A percentile compares a stretch with the other conserved stretches of the same genome.
Evolutionary conservation across 106 monocot species (phyloP).

Genomic region (Hemerocallis citrina): DNA sequence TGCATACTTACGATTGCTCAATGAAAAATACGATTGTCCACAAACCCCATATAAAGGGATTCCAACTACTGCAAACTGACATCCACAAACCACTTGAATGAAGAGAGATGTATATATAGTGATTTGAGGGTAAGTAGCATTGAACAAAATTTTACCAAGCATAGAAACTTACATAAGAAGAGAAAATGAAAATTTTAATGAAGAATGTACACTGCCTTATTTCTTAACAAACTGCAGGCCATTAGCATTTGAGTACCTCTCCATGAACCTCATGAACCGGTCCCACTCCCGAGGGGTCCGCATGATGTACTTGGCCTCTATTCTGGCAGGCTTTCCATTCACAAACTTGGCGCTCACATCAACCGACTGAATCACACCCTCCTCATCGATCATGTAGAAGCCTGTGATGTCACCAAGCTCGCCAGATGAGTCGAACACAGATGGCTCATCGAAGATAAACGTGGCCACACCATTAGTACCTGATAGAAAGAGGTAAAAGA

Average conservation of each 20-base stretch:
- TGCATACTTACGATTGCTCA: too few relatives aligned
- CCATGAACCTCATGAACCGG: conserved; percentile 99
- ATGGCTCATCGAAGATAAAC: conserved; percentile 75
- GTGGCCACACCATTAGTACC: conserved; percentile 73
- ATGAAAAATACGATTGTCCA: too few relatives aligned
- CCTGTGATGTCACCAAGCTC: conserved; percentile 96
- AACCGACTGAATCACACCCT: conserved; percentile 85
- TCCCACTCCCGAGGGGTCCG: conserved; percentile 77
- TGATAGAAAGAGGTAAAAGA: too few relatives aligned
- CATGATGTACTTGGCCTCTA: conserved; percentile 95
- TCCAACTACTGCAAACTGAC: too few relatives aligned
- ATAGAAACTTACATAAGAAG: neutral
- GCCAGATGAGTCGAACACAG: conserved; percentile 83
- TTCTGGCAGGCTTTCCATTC: conserved; percentile 79
- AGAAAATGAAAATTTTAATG: neutral
- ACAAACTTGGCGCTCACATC: conserved; percentile 96
- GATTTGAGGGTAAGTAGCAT: neutral
- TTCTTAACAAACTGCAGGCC: conserved; percentile 86
- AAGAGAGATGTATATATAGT: neutral
- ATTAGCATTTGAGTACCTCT: conserved; percentile 93
- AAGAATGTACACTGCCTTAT: conserved; percentile 22
- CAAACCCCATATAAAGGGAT: too few relatives aligned
- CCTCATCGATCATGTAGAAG: conserved; percentile 98
- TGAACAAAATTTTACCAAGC: conserved; percentile 1
- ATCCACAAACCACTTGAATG: too few relatives aligned